Evolutionary conservation across 2,329 filamentous ascomycete genomes (phyloP).

Genomic region (Davidsoniella virescens): DNA sequence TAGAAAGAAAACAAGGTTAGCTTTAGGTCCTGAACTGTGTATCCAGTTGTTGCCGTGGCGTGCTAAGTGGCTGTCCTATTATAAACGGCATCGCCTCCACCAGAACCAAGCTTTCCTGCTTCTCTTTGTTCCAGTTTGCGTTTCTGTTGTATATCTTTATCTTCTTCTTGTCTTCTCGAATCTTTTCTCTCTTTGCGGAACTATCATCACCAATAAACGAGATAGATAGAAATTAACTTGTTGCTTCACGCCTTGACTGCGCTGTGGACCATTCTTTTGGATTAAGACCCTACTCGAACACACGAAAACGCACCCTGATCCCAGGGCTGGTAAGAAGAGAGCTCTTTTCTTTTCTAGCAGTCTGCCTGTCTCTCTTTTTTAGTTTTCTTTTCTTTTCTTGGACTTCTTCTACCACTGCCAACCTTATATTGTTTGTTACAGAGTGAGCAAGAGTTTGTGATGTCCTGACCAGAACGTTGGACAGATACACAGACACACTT

Average conservation of each 20-base stretch:
- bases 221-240: neutral
- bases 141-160: constrained; percentile 11
- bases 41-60: constrained; percentile 4
- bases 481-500: no score
- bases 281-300: neutral
- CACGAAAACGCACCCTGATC: neutral
- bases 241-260: constrained; percentile 1
- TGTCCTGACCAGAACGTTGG: neutral
- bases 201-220: neutral
- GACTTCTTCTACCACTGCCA: neutral
- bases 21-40: neutral
- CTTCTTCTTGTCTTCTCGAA: constrained; percentile 14
- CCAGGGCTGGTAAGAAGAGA: neutral
- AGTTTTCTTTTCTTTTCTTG: constrained; percentile 4
- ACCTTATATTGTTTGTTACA: constrained; percentile 6
- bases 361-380: neutral
- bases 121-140: constrained; percentile 1
- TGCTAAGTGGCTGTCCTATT: constrained; percentile 7
- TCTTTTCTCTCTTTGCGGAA: constrained; percentile 15
- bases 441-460: constrained; percentile 1
- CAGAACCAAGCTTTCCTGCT: neutral
- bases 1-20: constrained; percentile 4
- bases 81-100: constrained; percentile 5
- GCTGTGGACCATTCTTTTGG: neutral
- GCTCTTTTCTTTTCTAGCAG: neutral